Evolutionary conservation across 139 green algal species (phyloP).

Genomic region (Marvania coccoides): DNA sequence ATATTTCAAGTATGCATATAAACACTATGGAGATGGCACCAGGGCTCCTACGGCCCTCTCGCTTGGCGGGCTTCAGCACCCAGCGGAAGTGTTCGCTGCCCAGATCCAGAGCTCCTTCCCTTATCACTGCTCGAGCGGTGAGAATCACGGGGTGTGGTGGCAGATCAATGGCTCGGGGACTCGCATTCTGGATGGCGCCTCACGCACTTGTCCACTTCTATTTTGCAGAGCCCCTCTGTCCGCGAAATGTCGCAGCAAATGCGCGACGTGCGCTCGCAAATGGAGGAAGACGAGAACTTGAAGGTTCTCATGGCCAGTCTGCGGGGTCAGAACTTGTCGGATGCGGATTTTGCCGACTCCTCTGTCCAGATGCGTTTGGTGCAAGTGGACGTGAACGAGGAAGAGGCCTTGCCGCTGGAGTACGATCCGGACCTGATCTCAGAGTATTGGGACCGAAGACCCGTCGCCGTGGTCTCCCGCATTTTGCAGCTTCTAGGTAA

Average conservation of each 20-base stretch:
- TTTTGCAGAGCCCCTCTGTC: too few species aligned
- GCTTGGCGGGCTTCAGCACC: too few species aligned
- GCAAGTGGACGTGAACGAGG: slow-evolving; percentile 9
- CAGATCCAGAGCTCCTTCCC: too few species aligned
- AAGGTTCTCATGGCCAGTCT: slow-evolving; percentile 75
- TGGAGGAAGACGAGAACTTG: slow-evolving; percentile 73
- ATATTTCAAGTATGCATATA: too few species aligned
- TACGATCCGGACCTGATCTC: slow-evolving; percentile 86
- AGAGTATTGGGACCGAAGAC: slow-evolving; percentile 75
- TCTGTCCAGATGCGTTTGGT: slow-evolving; percentile 31
- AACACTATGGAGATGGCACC: too few species aligned
- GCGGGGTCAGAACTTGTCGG: slow-evolving; percentile 73
- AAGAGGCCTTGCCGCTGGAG: slow-evolving; percentile 61
- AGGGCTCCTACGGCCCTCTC: too few species aligned
- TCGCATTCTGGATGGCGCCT: too few species aligned
- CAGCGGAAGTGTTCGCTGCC: too few species aligned
- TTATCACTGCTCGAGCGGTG: too few species aligned
- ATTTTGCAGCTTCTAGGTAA: slow-evolving; percentile 78
- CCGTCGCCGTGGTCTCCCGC: slow-evolving; percentile 71
- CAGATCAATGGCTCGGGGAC: too few species aligned
- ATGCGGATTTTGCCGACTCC: slow-evolving; percentile 78
- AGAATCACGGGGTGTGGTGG: too few species aligned
- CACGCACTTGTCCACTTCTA: too few species aligned
- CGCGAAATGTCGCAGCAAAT: slow-evolving; percentile 65
- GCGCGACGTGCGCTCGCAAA: slow-evolving; percentile 44